Percentiles rank a stretch among this genome's conserved stretches.
Conservation (phyloP, 1,284 basidiomycete species). For the Rhodotorula sp. region DNA sequence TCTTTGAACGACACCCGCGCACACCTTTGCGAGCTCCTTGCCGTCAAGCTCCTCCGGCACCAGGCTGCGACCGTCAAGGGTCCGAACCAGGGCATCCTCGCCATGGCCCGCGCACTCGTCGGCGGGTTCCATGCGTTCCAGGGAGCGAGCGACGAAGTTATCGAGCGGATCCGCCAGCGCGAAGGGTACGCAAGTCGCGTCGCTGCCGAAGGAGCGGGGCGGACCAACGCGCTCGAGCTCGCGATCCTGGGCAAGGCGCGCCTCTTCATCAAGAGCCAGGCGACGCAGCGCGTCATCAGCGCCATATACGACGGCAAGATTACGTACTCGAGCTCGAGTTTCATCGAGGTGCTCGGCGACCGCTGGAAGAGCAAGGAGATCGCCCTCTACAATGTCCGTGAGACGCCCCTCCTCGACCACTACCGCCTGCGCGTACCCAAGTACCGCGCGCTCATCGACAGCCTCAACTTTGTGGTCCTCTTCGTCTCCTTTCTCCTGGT, state of each 20-base stretch:
- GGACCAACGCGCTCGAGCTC: constrained; percentile 42
- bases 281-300: constrained; percentile 43
- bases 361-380: constrained; percentile 53
- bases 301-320: constrained; percentile 48
- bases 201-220: constrained; percentile 30
- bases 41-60: constrained; percentile 43
- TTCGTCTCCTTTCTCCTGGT: constrained; percentile 51
- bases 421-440: constrained; percentile 51
- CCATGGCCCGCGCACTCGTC: constrained; percentile 43
- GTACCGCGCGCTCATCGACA: constrained; percentile 41
- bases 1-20: constrained; percentile 46
- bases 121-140: constrained; percentile 46
- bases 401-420: constrained; percentile 54
- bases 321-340: constrained; percentile 46
- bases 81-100: constrained; percentile 32
- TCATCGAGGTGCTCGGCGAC: constrained; percentile 50
- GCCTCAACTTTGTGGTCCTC: constrained; percentile 48
- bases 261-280: constrained; percentile 39
- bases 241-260: constrained; percentile 40
- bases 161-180: constrained; percentile 34
- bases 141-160: constrained; percentile 42
- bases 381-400: constrained; percentile 51
- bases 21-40: constrained; percentile 47
- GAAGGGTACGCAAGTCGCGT: constrained; percentile 32
- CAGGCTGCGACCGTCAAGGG: constrained; percentile 24